Percentiles rank a stretch among this genome's conserved stretches.
These are phyloP conservation scores for Monosporascus sp. DNA, from an alignment of 2,329 filamentous ascomycete genomes.

Conservation along the genomic window DNA sequence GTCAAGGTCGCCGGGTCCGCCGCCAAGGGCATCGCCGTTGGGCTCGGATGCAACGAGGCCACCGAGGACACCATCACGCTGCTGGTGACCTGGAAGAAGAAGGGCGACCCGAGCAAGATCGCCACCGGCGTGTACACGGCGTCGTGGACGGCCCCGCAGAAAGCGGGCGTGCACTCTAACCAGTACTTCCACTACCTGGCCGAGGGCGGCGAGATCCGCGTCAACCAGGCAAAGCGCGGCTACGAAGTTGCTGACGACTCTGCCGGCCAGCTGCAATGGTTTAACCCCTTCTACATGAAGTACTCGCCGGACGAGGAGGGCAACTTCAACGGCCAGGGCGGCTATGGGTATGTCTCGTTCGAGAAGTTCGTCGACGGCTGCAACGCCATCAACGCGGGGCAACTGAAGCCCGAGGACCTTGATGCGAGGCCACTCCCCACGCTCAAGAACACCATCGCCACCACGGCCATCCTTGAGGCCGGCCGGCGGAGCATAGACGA, in stretches of 20 bases:
- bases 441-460: slow-evolving; percentile 82
- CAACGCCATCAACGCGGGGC: slow-evolving; percentile 69
- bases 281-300: slow-evolving; percentile 94
- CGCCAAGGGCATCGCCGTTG: slow-evolving; percentile 71
- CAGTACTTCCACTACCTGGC: slow-evolving; percentile 97
- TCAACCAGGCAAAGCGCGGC: slow-evolving; percentile 90
- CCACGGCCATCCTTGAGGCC: slow-evolving; percentile 85
- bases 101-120: slow-evolving; percentile 59
- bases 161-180: slow-evolving; percentile 90
- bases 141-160: slow-evolving; percentile 89
- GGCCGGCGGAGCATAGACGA: slow-evolving; percentile 82
- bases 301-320: slow-evolving; percentile 93
- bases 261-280: slow-evolving; percentile 68
- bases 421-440: slow-evolving; percentile 80
- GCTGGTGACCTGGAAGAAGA: slow-evolving; percentile 81
- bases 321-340: slow-evolving; percentile 85
- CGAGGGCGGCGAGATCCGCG: slow-evolving; percentile 74
- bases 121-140: slow-evolving; percentile 90
- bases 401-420: slow-evolving; percentile 66
- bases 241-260: slow-evolving; percentile 90
- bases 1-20: slow-evolving; percentile 73
- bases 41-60: slow-evolving; percentile 69
- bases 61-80: slow-evolving; percentile 94
- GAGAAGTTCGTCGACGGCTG: slow-evolving; percentile 95
- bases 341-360: slow-evolving; percentile 90